Base-by-base conservation (phyloP, 2,329 filamentous ascomycete genomes). In the Diaporthe longicolla region DNA sequence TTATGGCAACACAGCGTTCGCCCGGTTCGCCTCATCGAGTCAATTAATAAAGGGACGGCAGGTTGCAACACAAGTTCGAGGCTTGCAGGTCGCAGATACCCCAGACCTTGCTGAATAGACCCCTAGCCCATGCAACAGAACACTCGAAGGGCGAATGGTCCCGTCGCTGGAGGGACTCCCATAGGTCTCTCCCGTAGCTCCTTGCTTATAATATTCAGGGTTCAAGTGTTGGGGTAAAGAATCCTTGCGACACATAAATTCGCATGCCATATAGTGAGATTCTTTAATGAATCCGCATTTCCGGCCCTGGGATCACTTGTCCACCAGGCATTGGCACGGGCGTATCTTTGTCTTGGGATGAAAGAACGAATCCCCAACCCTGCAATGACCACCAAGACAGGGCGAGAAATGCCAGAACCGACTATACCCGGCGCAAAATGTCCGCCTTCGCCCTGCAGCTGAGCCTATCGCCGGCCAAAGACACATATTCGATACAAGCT, bases 71-170 rank as follows among this genome's bases (percentile, higher is more conserved):
- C 63, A 54, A 40, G 29, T 54, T 40, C 63, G 63, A 54, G 48
- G 63, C 63, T 54, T 68, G 48, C 48, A 68, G n/a, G 21, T 26
- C 32, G 63, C 63, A 40, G 48, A 13, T 21, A 68, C 63, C 48
- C 48, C 63, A 68, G 63, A 68, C 63, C 63, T 68, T 68, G 63
- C 63, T 24, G 32, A 29, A n/a, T 21, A 48, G 29, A 48, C 40
- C 59, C 59, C 63, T 19, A 52, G 63, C 48, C 63, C 63, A 37
- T 52, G 29, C 32, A 54, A 32, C 15, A 43, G 29, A 19, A 32
- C 43, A 32, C 24, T 43, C 17, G 24, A 37, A 32, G 35, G 52
- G 52, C 19, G 37, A 63, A 50, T 35, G 68, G 54, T 59, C 68
- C 45, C 69, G 59, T 45, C 52, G 45, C 48, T 32, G 57, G 58